Evolutionary conservation across 73 alveolate genomes (phyloP).

Genomic region (Loxodes magnus): DNA sequence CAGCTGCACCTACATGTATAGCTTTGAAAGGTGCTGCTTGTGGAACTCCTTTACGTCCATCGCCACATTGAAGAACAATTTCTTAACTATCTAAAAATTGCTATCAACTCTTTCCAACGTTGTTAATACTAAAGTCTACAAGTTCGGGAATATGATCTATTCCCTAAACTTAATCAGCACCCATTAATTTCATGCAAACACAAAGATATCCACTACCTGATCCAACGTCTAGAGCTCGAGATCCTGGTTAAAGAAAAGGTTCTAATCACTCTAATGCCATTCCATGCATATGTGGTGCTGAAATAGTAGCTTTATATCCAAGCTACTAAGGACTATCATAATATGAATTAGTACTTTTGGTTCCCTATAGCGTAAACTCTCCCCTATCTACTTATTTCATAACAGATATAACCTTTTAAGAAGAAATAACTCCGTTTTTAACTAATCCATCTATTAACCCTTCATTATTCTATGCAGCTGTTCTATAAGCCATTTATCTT

Average conservation of each 20-base stretch:
- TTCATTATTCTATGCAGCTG: too few relatives aligned
- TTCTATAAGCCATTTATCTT: too few relatives aligned
- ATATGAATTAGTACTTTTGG: too few relatives aligned
- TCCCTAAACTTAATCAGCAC: constrained; percentile 34
- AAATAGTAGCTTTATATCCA: constrained; percentile 30
- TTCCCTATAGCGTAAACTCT: too few relatives aligned
- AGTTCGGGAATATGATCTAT: constrained; percentile 39
- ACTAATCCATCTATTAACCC: too few relatives aligned
- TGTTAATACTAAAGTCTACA: constrained; percentile 11
- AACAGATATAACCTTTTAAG: too few relatives aligned
- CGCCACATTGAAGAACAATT: constrained; percentile 24
- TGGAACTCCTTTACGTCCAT: constrained; percentile 62
- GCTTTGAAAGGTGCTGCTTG: constrained; percentile 59
- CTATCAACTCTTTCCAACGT: constrained; percentile 16
- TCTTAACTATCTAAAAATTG: constrained; percentile 16
- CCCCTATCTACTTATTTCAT: too few relatives aligned
- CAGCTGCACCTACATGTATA: constrained; percentile 81
- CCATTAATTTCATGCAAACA: constrained; percentile 30
- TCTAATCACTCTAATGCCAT: constrained; percentile 25
- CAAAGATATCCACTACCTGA: constrained; percentile 50
- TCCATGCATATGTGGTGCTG: constrained; percentile 59
- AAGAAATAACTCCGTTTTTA: too few relatives aligned
- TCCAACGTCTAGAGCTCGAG: constrained; percentile 39
- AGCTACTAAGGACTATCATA: constrained; percentile 32
- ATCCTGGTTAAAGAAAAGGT: constrained; percentile 10